Conservation (phyloP, 2,329 filamentous ascomycete genomes). For the Fusarium pilosicola region DNA sequence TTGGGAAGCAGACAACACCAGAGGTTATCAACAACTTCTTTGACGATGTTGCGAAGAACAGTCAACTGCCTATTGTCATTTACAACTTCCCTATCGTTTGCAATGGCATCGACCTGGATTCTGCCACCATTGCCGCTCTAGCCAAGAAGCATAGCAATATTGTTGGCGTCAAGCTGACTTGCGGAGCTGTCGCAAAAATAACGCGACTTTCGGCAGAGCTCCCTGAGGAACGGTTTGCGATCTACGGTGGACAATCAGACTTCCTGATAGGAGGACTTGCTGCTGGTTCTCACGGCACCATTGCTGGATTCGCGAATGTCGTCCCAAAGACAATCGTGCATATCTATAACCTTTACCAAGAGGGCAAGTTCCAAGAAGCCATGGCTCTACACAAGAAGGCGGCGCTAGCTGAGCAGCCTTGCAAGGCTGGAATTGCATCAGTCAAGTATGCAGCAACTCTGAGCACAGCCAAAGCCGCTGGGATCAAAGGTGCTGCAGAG, state of each 20-base stretch:
- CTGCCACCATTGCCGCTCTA: conserved; percentile 60
- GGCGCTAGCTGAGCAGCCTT: conserved; percentile 71
- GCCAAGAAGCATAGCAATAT: conserved; percentile 60
- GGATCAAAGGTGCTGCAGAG: conserved; percentile 67
- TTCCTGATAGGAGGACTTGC: conserved; percentile 72
- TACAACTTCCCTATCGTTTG: conserved; percentile 77
- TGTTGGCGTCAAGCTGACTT: conserved; percentile 76
- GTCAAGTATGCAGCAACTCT: conserved; percentile 74
- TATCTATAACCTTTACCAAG: conserved; percentile 69
- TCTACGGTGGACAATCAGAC: conserved; percentile 78
- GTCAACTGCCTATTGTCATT: conserved; percentile 67
- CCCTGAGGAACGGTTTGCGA: conserved; percentile 66
- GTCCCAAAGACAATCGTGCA: conserved; percentile 66
- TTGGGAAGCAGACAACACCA: conserved; percentile 69
- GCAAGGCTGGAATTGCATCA: conserved; percentile 72
- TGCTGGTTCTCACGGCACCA: conserved; percentile 67
- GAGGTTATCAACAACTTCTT: conserved; percentile 70
- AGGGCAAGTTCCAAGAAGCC: conserved; percentile 67
- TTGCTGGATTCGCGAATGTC: conserved; percentile 72
- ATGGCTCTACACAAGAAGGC: conserved; percentile 69
- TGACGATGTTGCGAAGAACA: conserved; percentile 61
- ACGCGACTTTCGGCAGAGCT: conserved; percentile 66
- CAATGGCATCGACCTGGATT: conserved; percentile 75
- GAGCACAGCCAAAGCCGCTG: conserved; percentile 67
- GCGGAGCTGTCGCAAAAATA: conserved; percentile 77